Evolutionary conservation across 2,329 filamentous ascomycete genomes (phyloP).

Genomic region (Paraconiothyrium sp.): DNA sequence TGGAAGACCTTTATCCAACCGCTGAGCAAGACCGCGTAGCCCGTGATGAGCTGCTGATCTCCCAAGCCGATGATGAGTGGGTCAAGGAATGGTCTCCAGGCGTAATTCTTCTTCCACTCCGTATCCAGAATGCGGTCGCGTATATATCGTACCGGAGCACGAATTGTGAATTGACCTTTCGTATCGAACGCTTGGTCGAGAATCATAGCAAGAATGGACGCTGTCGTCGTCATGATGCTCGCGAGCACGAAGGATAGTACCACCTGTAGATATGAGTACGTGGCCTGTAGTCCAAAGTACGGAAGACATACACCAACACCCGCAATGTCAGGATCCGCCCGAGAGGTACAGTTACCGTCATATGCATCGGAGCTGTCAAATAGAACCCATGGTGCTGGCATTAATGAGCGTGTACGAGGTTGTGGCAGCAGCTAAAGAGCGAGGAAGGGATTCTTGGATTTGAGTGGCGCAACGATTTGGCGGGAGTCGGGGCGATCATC

Average conservation of each 20-base stretch:
- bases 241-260: constrained; percentile 43
- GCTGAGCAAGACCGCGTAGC: constrained; percentile 42
- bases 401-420: constrained; percentile 7
- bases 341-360: constrained; percentile 31
- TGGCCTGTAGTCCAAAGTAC: neutral
- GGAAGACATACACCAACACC: constrained; percentile 34
- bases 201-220: constrained; percentile 45
- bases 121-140: constrained; percentile 36
- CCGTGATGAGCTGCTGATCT: constrained; percentile 45
- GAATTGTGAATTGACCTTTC: constrained; percentile 35
- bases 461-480: neutral
- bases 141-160: constrained; percentile 33
- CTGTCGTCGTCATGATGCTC: constrained; percentile 40
- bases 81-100: constrained; percentile 42
- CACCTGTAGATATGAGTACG: constrained; percentile 27
- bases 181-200: constrained; percentile 41
- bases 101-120: constrained; percentile 42
- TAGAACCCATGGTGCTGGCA: constrained; percentile 42
- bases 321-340: constrained; percentile 43
- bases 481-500: neutral
- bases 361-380: constrained; percentile 36
- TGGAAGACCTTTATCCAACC: constrained; percentile 40
- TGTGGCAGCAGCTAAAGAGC: neutral
- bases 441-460: neutral
- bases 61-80: constrained; percentile 44